Evolutionary conservation across 495 filamentous ascomycete genomes (phyloP).

Genomic region (Glonium stellatum): DNA sequence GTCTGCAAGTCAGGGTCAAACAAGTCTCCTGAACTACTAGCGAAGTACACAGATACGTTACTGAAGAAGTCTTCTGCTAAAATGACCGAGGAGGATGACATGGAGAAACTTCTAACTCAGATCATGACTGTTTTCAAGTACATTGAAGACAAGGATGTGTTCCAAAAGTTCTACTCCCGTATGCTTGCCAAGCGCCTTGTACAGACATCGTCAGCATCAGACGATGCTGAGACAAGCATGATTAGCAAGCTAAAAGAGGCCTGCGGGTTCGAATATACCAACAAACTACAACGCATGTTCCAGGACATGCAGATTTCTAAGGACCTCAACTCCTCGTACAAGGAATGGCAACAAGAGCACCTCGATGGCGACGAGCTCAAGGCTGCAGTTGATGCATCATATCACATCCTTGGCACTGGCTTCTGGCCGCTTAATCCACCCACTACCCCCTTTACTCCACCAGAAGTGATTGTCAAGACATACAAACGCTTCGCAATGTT

Average conservation of each 20-base stretch:
- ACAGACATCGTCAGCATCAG: slow-evolving; percentile 86
- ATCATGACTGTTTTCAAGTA: slow-evolving; percentile 99
- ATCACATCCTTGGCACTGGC: slow-evolving; percentile 86
- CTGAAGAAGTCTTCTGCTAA: slow-evolving; percentile 82
- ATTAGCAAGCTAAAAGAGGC: slow-evolving; percentile 99
- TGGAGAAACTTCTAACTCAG: slow-evolving; percentile 83
- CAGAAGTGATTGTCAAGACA: slow-evolving; percentile 74
- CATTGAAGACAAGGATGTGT: slow-evolving; percentile 99
- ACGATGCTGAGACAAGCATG: slow-evolving; percentile 98
- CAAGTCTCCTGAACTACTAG: slow-evolving; percentile 86
- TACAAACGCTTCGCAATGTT: slow-evolving; percentile 84
- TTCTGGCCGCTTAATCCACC: slow-evolving; percentile 94
- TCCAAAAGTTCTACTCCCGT: slow-evolving; percentile 98
- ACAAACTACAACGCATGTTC: slow-evolving; percentile 99
- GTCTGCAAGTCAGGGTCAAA: slow-evolving; percentile 88
- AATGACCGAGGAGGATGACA: slow-evolving; percentile 82
- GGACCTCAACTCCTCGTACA: slow-evolving; percentile 84
- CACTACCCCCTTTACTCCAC: slow-evolving; percentile 76
- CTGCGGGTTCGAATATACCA: slow-evolving; percentile 97
- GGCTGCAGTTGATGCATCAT: slow-evolving; percentile 64
- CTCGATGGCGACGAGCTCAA: slow-evolving; percentile 53
- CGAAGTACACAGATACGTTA: slow-evolving; percentile 91
- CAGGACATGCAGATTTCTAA: slow-evolving; percentile 98
- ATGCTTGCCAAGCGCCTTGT: slow-evolving; percentile 94
- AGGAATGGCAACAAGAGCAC: slow-evolving; percentile 57